phyloP scores from a whole-genome alignment of 2,329 filamentous ascomycete species.

The Xylariaceae sp. region DNA sequence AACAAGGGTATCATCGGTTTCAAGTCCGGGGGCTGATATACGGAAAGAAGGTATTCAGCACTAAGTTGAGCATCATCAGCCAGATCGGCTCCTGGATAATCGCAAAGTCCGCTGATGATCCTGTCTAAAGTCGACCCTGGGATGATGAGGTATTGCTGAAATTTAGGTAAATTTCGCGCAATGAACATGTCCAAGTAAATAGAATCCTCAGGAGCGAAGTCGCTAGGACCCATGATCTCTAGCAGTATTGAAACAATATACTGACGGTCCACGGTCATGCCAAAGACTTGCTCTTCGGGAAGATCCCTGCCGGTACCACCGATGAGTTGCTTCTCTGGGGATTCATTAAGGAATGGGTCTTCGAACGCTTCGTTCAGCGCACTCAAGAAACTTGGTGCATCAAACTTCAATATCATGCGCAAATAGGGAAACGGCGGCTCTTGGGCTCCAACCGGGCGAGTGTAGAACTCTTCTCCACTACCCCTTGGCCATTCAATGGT shows the following conservation, averaged over 20 bases:
- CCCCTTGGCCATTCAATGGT: slow-evolving; percentile 70
- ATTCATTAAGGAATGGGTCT: slow-evolving; percentile 85
- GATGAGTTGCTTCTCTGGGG: slow-evolving; percentile 58
- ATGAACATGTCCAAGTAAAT: slow-evolving; percentile 99
- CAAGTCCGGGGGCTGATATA: slow-evolving; percentile 85
- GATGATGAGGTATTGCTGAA: slow-evolving; percentile 89
- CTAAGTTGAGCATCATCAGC: slow-evolving; percentile 96
- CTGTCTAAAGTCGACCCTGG: slow-evolving; percentile 80
- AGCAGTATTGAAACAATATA: slow-evolving; percentile 88
- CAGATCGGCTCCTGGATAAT: slow-evolving; percentile 74
- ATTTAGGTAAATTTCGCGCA: slow-evolving; percentile 91
- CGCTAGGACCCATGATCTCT: slow-evolving; percentile 76
- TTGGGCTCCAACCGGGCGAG: slow-evolving; percentile 49
- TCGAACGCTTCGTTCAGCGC: slow-evolving; percentile 97
- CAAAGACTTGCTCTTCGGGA: slow-evolving; percentile 62
- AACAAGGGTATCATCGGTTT: slow-evolving; percentile 72
- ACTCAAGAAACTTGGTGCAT: slow-evolving; percentile 88
- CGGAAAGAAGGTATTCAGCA: slow-evolving; percentile 87
- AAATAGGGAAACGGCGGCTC: slow-evolving; percentile 84
- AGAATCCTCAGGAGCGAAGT: slow-evolving; percentile 75
- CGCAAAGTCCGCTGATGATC: slow-evolving; percentile 77
- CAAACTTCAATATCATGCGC: slow-evolving; percentile 77
- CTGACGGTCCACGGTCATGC: slow-evolving; percentile 77
- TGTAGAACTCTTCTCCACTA: slow-evolving; percentile 56
- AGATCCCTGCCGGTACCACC: slow-evolving; percentile 49